phyloP scores from a whole-genome alignment of 2,329 filamentous ascomycete species.

The Escovopsis weberi region DNA sequence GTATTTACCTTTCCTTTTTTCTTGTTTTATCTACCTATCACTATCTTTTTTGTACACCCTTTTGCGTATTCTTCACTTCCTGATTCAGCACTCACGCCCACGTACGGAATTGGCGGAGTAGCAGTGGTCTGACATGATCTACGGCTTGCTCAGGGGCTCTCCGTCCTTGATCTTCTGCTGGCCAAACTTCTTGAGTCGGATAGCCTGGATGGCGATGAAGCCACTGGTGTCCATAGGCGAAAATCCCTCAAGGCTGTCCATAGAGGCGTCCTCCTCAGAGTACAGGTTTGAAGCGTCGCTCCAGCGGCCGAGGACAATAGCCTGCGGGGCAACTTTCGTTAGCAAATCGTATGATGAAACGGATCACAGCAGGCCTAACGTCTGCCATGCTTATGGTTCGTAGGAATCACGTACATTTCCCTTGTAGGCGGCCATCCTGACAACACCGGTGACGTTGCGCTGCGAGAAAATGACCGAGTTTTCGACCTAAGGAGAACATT shows the following conservation, averaged over 20 bases:
- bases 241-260: slow-evolving; percentile 34
- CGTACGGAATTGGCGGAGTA: no score
- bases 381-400: no score
- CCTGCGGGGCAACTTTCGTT: no score
- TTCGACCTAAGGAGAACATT: slow-evolving; percentile 24
- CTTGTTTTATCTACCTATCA: no score
- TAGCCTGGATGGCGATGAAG: slow-evolving; percentile 56
- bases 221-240: slow-evolving; percentile 46
- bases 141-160: slow-evolving; percentile 20
- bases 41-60: no score
- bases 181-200: slow-evolving; percentile 40
- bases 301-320: slow-evolving; percentile 23
- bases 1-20: no score
- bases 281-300: slow-evolving; percentile 35
- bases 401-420: slow-evolving; percentile 20
- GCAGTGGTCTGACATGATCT: neutral
- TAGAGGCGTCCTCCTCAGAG: slow-evolving; percentile 31
- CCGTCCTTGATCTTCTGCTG: slow-evolving; percentile 18
- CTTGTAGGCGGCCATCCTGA: slow-evolving; percentile 25
- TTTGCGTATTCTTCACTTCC: no score
- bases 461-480: slow-evolving; percentile 46
- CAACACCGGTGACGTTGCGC: slow-evolving; percentile 27
- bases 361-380: no score
- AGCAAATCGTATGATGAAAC: no score
- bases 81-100: no score